These are phyloP conservation scores for Pseudofabraea citricarpa DNA, from an alignment of 2,329 filamentous ascomycete species.

Conservation along the genomic window DNA sequence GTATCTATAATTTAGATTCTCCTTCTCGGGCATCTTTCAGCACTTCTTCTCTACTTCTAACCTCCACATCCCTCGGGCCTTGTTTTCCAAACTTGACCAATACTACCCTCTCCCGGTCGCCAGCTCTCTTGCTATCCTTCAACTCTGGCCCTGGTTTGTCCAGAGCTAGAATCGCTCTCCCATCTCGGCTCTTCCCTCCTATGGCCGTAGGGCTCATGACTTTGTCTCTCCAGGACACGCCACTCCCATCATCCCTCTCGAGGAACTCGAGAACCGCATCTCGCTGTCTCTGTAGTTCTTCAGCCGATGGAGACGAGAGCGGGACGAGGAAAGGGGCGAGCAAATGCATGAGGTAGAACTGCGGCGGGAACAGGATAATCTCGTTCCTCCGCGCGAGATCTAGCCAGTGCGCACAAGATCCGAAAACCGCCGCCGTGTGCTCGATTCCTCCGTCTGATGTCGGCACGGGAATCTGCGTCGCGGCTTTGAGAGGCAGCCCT, in stretches of 20 bases:
- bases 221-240: slow-evolving; percentile 49
- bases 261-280: slow-evolving; percentile 51
- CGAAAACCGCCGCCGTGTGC: slow-evolving; percentile 73
- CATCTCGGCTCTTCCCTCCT: slow-evolving; percentile 44
- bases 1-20: background rate
- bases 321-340: slow-evolving; percentile 48
- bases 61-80: slow-evolving; percentile 48
- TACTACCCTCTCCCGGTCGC: slow-evolving; percentile 56
- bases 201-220: slow-evolving; percentile 52
- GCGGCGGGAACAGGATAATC: slow-evolving; percentile 86
- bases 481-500: slow-evolving; percentile 9
- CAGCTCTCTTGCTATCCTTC: slow-evolving; percentile 39
- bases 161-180: slow-evolving; percentile 48
- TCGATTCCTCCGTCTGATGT: slow-evolving; percentile 63
- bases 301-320: slow-evolving; percentile 16
- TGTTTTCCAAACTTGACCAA: slow-evolving; percentile 48
- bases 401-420: slow-evolving; percentile 67
- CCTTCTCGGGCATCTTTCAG: slow-evolving; percentile 38
- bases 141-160: slow-evolving; percentile 55
- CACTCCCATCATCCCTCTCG: slow-evolving; percentile 32
- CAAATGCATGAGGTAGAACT: slow-evolving; percentile 68
- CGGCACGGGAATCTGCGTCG: slow-evolving; percentile 43
- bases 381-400: slow-evolving; percentile 54
- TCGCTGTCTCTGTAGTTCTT: slow-evolving; percentile 42
- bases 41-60: slow-evolving; percentile 44